Evolutionary conservation across 2,329 filamentous ascomycete genomes (phyloP).

Genomic region (Seiridium unicorne): DNA sequence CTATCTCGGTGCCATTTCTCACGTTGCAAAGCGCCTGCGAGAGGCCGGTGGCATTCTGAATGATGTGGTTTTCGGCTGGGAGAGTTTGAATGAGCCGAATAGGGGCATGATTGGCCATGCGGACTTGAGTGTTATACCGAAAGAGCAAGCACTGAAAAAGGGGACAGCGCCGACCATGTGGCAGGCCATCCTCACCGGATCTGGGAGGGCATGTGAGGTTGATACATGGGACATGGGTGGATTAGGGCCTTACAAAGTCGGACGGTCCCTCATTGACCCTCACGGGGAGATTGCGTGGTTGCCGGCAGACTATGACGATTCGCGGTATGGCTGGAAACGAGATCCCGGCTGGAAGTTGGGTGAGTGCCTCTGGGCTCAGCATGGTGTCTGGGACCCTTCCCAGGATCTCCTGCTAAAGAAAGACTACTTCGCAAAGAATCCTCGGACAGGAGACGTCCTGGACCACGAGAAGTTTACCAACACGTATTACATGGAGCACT

Average conservation of each 20-base stretch:
- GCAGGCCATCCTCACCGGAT: slow-evolving; percentile 90
- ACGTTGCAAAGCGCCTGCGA: slow-evolving; percentile 80
- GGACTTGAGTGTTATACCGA: slow-evolving; percentile 78
- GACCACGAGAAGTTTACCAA: slow-evolving; percentile 88
- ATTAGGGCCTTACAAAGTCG: slow-evolving; percentile 88
- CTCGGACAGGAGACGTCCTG: slow-evolving; percentile 68
- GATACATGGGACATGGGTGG: slow-evolving; percentile 92
- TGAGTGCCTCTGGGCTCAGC: slow-evolving; percentile 95
- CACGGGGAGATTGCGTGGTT: slow-evolving; percentile 85
- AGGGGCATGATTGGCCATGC: slow-evolving; percentile 80
- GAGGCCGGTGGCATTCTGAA: slow-evolving; percentile 88
- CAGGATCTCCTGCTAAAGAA: slow-evolving; percentile 77
- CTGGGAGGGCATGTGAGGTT: slow-evolving; percentile 84
- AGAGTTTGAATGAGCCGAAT: slow-evolving; percentile 94
- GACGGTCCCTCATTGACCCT: slow-evolving; percentile 79
- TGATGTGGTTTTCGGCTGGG: slow-evolving; percentile 89
- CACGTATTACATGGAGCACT: slow-evolving; percentile 86
- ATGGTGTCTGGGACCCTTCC: slow-evolving; percentile 87
- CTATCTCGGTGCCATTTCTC: slow-evolving; percentile 75
- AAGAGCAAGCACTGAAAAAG: slow-evolving; percentile 87
- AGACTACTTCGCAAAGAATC: slow-evolving; percentile 83
- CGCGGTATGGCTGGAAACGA: slow-evolving; percentile 84
- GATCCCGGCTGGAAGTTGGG: slow-evolving; percentile 87
- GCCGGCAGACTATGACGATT: slow-evolving; percentile 78
- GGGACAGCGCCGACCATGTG: slow-evolving; percentile 91